Evolutionary conservation across 2,329 filamentous ascomycete genomes (phyloP), one percentile per base, ranked within the genome.

Genomic region (Fusarium sp.): DNA sequence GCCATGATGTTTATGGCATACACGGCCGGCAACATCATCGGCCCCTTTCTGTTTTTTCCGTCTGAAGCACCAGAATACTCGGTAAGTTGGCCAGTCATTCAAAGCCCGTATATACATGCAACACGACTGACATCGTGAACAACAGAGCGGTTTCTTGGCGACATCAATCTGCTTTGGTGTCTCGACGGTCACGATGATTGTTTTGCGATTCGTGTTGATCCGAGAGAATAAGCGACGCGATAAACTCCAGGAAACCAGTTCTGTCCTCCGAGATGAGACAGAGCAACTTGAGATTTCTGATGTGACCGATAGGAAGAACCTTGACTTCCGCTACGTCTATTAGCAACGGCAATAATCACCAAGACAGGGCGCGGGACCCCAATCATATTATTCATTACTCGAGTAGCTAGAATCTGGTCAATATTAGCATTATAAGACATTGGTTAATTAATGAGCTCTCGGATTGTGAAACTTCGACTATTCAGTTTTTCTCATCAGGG

Each of bases 1-100:
- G 67, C 70, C 1, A 72, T 72, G 70, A 67, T 72, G 70, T 71
- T 72, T 4, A 67, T 71, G 54, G 59, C 67, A 4, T 72, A 72
- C 13, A 70, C 69, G 0, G 33, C 40, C 4, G 69, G 69, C 0
- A 72, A 72, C 4, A 72, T 72, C 2, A 64, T 71, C 7, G 70
- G 69, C 0, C 70, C 70, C 8, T 72, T 72, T n/a, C 40, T 72
- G 0, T 72, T 72, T 41, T 72, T 72, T 2, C 35, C 70, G 5
- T 41, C 43, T 0, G 70, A 72, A 36, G 67, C 70, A 2, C 66
- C 70, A 5, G 62, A 42, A 4, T 72, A 72, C 10, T 36, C 61
- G 13, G 67, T 72, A 49, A 57, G 70, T 71, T 10, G 10, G 6
- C 20, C 10, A 15, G 6, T 17, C 11, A 6, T 3, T 6, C n/a